Evolutionary conservation across 306 rosid genomes (phyloP).

Genomic region (Morella rubra): DNA sequence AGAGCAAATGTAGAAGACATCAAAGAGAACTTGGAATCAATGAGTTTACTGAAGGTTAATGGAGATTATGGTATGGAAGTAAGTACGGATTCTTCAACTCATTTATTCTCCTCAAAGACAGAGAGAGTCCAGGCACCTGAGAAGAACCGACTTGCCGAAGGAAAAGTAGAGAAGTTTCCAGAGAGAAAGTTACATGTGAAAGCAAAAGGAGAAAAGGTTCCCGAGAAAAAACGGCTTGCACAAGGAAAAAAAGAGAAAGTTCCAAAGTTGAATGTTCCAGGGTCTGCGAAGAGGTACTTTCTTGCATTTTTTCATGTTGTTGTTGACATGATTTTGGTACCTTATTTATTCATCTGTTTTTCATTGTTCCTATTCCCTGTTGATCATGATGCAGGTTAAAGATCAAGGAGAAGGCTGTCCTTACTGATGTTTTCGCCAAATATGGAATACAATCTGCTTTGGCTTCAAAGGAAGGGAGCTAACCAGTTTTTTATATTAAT

Average conservation of each 20-base stretch:
- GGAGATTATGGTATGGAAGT: conserved; percentile 30
- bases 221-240: conserved; percentile 25
- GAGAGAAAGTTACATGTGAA: conserved; percentile 36
- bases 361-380: background rate
- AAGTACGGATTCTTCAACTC: conserved; percentile 25
- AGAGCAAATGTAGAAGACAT: conserved; percentile 33
- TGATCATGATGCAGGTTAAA: conserved; percentile 62
- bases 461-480: conserved; percentile 39
- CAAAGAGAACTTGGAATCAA: conserved; percentile 32
- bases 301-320: conserved; percentile 12
- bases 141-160: conserved; percentile 34
- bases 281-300: conserved; percentile 74
- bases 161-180: conserved; percentile 35
- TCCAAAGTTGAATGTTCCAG: conserved; percentile 47
- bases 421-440: conserved; percentile 75
- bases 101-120: conserved; percentile 31
- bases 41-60: conserved; percentile 25
- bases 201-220: conserved; percentile 40
- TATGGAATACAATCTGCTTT: conserved; percentile 56
- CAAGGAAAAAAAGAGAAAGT: conserved; percentile 34
- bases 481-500: background rate
- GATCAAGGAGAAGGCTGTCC: conserved; percentile 77
- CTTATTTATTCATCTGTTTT: conserved; percentile 17
- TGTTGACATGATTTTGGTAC: background rate
- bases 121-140: conserved; percentile 29